A percentile compares a stretch with the other conserved stretches of the same genome.
Conservation (phyloP, 2,329 filamentous ascomycete species). For the Grosmannia penicillata region DNA sequence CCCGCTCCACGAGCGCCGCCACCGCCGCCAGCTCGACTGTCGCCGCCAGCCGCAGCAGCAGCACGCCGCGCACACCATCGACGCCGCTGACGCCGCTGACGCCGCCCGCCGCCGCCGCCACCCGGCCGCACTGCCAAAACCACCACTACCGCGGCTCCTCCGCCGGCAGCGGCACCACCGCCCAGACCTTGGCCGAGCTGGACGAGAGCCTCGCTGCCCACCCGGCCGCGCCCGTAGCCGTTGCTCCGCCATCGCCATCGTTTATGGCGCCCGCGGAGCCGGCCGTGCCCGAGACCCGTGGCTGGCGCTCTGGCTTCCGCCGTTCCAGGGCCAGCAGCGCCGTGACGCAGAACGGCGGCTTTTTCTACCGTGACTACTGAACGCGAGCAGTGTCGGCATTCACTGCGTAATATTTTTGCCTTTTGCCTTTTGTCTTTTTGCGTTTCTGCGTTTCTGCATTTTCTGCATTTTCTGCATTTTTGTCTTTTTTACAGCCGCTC, state of each 20-base stretch:
- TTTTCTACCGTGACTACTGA: conserved; percentile 7
- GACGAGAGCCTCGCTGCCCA: not conserved
- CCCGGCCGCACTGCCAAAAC: not conserved
- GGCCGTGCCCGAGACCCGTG: not conserved
- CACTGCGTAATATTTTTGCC: not conserved
- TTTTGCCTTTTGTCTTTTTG: not conserved
- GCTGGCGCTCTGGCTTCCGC: conserved; percentile 1
- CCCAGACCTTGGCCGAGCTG: not conserved
- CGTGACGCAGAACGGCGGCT: conserved; percentile 4
- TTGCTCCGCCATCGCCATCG: not conserved
- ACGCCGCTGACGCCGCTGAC: not conserved
- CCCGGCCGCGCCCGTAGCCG: not conserved
- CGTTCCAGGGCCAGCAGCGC: not conserved
- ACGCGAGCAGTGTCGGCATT: not conserved
- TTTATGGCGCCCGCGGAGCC: too few species aligned
- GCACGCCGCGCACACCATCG: too few species aligned
- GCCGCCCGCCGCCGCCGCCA: not conserved
- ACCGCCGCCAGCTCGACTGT: not conserved
- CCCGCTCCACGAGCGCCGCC: not conserved
- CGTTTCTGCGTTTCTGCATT: not conserved
- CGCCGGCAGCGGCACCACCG: conserved; percentile 2
- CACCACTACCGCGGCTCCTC: conserved; percentile 1
- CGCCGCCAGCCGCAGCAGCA: too few species aligned
- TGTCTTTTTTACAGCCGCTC: not conserved
- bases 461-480: not conserved